Percentiles rank a stretch among this genome's conserved stretches.
phyloP scores from a whole-genome alignment of 768 basidiomycete genomes.

The Wakefieldia striispora region DNA sequence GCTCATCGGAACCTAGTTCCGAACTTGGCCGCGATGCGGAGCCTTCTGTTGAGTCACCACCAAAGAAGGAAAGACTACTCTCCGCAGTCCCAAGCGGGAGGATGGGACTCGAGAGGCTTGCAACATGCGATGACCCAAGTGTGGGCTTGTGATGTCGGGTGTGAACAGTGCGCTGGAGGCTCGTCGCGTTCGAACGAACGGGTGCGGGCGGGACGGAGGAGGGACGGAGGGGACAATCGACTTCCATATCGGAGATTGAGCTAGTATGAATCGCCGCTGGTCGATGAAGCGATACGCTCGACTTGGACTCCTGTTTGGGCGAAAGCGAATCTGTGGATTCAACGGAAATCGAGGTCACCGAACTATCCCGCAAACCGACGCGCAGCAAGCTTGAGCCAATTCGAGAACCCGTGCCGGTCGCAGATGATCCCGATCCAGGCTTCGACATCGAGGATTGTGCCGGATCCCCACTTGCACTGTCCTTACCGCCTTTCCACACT shows the following conservation, averaged over 20 bases:
- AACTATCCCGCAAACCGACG: slow-evolving; percentile 25
- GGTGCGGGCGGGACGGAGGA: slow-evolving; percentile 20
- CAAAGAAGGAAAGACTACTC: not conserved
- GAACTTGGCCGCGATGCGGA: slow-evolving; percentile 13
- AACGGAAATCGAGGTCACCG: slow-evolving; percentile 30
- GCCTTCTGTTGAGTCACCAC: slow-evolving; percentile 4
- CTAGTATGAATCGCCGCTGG: slow-evolving; percentile 6
- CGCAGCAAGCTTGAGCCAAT: slow-evolving; percentile 24
- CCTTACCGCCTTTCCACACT: slow-evolving; percentile 8
- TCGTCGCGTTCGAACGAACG: not conserved
- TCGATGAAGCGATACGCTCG: slow-evolving; percentile 2
- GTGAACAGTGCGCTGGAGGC: not conserved
- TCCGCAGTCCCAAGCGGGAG: slow-evolving; percentile 1
- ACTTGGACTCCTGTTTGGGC: slow-evolving; percentile 4
- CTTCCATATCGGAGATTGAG: slow-evolving; percentile 24
- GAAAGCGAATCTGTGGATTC: slow-evolving; percentile 19
- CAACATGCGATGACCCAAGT: slow-evolving; percentile 13
- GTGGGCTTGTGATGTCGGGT: slow-evolving; percentile 4
- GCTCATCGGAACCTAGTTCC: slow-evolving; percentile 13
- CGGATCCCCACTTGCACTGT: slow-evolving; percentile 7
- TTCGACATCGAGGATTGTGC: slow-evolving; percentile 19
- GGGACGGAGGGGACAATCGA: slow-evolving; percentile 22
- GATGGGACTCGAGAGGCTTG: slow-evolving; percentile 21
- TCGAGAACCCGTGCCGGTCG: slow-evolving; percentile 23
- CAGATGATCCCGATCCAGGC: slow-evolving; percentile 20